These are phyloP conservation scores for Ramularia collo-cygni DNA, from an alignment of 2,329 filamentous ascomycete species.

Conservation along the genomic window DNA sequence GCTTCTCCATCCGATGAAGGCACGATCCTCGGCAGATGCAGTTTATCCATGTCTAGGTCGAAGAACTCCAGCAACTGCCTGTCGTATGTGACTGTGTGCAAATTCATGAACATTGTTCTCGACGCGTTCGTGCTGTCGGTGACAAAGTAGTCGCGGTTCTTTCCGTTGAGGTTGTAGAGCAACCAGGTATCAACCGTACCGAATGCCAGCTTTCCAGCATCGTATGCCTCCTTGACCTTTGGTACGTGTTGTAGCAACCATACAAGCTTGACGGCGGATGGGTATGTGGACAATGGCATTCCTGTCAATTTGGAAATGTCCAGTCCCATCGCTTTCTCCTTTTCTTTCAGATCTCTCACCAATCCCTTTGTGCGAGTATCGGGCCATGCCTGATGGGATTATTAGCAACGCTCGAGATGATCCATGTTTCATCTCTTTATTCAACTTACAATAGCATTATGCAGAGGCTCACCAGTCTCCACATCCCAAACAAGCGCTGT, in stretches of 20 bases:
- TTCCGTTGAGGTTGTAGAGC: slow-evolving; percentile 75
- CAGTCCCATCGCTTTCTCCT: slow-evolving; percentile 1
- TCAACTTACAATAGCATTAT: slow-evolving; percentile 65
- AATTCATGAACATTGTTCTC: slow-evolving; percentile 91
- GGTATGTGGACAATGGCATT: slow-evolving; percentile 80
- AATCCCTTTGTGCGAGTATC: slow-evolving; percentile 73
- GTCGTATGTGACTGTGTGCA: slow-evolving; percentile 73
- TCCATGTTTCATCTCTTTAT: no score
- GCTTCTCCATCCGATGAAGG: slow-evolving; percentile 67
- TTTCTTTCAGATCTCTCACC: slow-evolving; percentile 67
- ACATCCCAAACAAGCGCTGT: slow-evolving; percentile 81
- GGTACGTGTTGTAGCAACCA: slow-evolving; percentile 73
- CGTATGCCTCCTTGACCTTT: slow-evolving; percentile 65
- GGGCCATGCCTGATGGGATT: slow-evolving; percentile 60
- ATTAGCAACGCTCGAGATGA: no score
- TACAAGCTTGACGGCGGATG: slow-evolving; percentile 74
- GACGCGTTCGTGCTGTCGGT: slow-evolving; percentile 85
- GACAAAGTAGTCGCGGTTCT: slow-evolving; percentile 61
- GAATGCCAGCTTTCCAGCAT: slow-evolving; percentile 68
- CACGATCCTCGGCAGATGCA: slow-evolving; percentile 74
- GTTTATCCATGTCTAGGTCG: slow-evolving; percentile 62
- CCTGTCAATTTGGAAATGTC: slow-evolving; percentile 37
- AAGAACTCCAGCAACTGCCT: slow-evolving; percentile 73
- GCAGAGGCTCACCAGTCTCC: slow-evolving; percentile 68
- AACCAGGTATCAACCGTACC: slow-evolving; percentile 88